Evolutionary conservation across 2,329 filamentous ascomycete species (phyloP).

Genomic region (Delphinella strobiligena): DNA sequence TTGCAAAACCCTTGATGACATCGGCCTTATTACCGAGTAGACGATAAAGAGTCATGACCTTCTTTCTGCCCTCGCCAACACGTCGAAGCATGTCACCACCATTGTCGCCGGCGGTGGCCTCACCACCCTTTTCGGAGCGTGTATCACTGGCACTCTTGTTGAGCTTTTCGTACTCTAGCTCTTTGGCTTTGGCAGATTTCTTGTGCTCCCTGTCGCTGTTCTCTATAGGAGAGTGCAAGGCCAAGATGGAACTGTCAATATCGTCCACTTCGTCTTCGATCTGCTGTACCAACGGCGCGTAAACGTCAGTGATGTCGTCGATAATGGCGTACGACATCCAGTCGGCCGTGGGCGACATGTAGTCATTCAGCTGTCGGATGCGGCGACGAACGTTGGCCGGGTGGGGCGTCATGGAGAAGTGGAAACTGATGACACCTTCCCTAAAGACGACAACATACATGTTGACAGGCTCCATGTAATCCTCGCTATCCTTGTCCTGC

Average conservation of each 20-base stretch:
- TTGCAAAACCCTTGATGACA: conserved; percentile 97
- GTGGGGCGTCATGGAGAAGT: conserved; percentile 92
- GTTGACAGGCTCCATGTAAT: conserved; percentile 90
- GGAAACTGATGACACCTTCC: conserved; percentile 90
- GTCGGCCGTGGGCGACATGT: conserved; percentile 81
- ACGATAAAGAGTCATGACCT: conserved; percentile 91
- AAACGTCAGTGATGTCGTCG: conserved; percentile 96
- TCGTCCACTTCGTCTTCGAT: conserved; percentile 96
- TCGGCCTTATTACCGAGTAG: conserved; percentile 94
- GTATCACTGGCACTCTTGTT: conserved; percentile 16
- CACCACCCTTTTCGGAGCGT: conserved; percentile 15
- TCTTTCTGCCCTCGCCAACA: conserved; percentile 89
- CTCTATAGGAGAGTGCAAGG: conserved; percentile 51
- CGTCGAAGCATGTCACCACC: conserved; percentile 78
- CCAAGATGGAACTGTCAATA: conserved; percentile 84
- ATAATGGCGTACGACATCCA: conserved; percentile 99
- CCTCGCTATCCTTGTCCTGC: conserved; percentile 77
- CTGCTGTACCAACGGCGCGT: conserved; percentile 77
- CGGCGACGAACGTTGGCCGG: conserved; percentile 89
- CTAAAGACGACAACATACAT: conserved; percentile 97
- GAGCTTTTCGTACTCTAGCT: conserved; percentile 14
- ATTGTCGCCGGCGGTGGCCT: conserved; percentile 29
- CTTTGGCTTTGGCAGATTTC: conserved; percentile 9
- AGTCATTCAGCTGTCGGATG: conserved; percentile 87
- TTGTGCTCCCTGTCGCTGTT: conserved; percentile 10